A percentile compares a stretch with the other conserved stretches of the same genome.
These are phyloP conservation scores for Yamadazyma taylorii DNA, from an alignment of 1,139 yeast genomes.

Conservation along the genomic window DNA sequence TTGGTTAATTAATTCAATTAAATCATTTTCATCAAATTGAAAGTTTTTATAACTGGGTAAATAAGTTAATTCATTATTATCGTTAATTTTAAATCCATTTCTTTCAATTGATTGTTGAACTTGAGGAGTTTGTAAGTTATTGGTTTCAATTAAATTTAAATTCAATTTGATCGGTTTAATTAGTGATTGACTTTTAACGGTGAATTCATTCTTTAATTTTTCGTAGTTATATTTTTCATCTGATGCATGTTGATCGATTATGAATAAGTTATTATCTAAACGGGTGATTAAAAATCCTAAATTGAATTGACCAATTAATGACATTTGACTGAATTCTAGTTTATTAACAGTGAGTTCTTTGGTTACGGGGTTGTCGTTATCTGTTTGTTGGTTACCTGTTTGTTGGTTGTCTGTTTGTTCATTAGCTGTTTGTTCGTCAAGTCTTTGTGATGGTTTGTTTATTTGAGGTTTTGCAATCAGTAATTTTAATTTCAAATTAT, in stretches of 20 bases:
- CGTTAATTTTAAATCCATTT: constrained; percentile 70
- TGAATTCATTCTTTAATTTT: constrained; percentile 53
- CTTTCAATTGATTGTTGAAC: constrained; percentile 54
- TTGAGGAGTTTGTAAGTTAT: constrained; percentile 53
- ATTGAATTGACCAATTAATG: constrained; percentile 87
- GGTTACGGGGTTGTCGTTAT: constrained; percentile 5
- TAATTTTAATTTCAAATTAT: constrained; percentile 4
- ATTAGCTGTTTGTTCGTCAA: not conserved
- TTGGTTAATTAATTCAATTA: constrained; percentile 65
- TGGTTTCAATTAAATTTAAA: constrained; percentile 75
- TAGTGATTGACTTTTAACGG: constrained; percentile 56
- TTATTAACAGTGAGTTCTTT: constrained; percentile 65
- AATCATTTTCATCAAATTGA: constrained; percentile 65
- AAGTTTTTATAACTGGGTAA: constrained; percentile 75
- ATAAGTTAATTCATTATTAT: constrained; percentile 42
- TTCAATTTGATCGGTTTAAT: constrained; percentile 66
- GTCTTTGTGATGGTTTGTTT: not conserved
- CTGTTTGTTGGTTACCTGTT: too few species aligned
- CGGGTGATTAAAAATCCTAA: constrained; percentile 83
- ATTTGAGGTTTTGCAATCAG: not conserved
- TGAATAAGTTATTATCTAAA: constrained; percentile 61
- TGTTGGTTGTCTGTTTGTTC: too few species aligned
- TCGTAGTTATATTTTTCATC: constrained; percentile 95
- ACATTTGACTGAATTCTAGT: constrained; percentile 67
- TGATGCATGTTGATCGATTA: constrained; percentile 95